These are phyloP conservation scores for Saturnispora silvae DNA, from an alignment of 805 yeast species.

Conservation along the genomic window DNA sequence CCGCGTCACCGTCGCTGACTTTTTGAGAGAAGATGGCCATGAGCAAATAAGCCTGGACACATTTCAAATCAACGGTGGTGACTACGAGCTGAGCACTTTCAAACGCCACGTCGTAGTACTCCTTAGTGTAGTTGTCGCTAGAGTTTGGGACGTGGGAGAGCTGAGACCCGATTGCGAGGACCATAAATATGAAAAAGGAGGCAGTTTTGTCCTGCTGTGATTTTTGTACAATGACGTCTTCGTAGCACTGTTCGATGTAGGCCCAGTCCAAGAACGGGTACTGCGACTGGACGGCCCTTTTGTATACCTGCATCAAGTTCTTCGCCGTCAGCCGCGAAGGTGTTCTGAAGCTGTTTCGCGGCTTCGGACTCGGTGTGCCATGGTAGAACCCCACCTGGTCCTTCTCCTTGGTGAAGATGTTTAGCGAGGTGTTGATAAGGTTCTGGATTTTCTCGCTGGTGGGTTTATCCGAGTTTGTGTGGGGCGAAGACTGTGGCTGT, in stretches of 20 bases:
- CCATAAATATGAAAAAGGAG: constrained; percentile 24
- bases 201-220: constrained; percentile 12
- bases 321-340: constrained; percentile 15
- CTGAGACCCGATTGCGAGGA: constrained; percentile 25
- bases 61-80: constrained; percentile 17
- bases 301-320: constrained; percentile 17
- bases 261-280: constrained; percentile 28
- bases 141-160: constrained; percentile 10
- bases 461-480: not conserved
- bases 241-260: constrained; percentile 15
- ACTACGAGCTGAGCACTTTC: constrained; percentile 18
- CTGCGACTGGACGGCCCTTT: constrained; percentile 25
- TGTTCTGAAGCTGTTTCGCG: no score
- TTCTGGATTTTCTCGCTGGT: not conserved
- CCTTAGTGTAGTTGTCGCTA: constrained; percentile 16
- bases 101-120: constrained; percentile 25
- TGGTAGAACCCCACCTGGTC: not conserved
- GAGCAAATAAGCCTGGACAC: constrained; percentile 26
- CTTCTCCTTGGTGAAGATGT: not conserved
- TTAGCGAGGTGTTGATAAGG: not conserved
- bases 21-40: constrained; percentile 26
- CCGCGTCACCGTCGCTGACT: constrained; percentile 26
- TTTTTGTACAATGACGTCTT: constrained; percentile 14
- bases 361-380: constrained; percentile 7
- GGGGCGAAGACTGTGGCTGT: not conserved